These are phyloP conservation scores for Cladosporium sphaerospermum DNA, from an alignment of 2,329 filamentous ascomycete species.

Conservation along the genomic window DNA sequence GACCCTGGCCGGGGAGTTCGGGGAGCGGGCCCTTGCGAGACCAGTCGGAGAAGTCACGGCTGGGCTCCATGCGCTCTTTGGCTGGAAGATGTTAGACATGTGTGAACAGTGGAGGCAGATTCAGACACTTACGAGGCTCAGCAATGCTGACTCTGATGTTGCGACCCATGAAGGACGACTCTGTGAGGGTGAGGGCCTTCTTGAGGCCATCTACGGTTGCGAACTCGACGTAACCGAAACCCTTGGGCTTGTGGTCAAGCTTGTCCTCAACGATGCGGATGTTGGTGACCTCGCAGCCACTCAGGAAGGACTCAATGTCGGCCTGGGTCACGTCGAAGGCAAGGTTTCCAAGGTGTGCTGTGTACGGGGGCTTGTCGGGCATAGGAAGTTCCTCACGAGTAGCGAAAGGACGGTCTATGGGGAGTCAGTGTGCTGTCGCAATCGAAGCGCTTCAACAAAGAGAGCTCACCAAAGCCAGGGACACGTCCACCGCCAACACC, in stretches of 20 bases:
- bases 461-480: constrained; percentile 9
- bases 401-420: constrained; percentile 31
- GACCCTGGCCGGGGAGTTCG: constrained; percentile 54
- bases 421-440: not conserved
- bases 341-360: constrained; percentile 91
- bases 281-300: constrained; percentile 75
- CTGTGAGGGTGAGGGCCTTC: constrained; percentile 78
- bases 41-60: constrained; percentile 81
- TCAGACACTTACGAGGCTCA: constrained; percentile 75
- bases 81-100: constrained; percentile 46
- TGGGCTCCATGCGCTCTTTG: constrained; percentile 69
- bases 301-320: constrained; percentile 80
- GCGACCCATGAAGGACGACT: constrained; percentile 76
- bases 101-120: not conserved
- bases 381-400: constrained; percentile 73
- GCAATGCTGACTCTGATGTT: constrained; percentile 91
- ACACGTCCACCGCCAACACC: constrained; percentile 26
- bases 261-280: constrained; percentile 97
- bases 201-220: constrained; percentile 80
- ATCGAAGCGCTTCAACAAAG: constrained; percentile 6
- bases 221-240: constrained; percentile 97
- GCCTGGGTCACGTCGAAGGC: constrained; percentile 86
- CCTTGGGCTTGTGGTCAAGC: constrained; percentile 87
- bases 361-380: constrained; percentile 88
- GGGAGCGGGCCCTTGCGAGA: constrained; percentile 84